Conservation (phyloP, 2,329 filamentous ascomycete species). For the Davidsoniella australis region DNA sequence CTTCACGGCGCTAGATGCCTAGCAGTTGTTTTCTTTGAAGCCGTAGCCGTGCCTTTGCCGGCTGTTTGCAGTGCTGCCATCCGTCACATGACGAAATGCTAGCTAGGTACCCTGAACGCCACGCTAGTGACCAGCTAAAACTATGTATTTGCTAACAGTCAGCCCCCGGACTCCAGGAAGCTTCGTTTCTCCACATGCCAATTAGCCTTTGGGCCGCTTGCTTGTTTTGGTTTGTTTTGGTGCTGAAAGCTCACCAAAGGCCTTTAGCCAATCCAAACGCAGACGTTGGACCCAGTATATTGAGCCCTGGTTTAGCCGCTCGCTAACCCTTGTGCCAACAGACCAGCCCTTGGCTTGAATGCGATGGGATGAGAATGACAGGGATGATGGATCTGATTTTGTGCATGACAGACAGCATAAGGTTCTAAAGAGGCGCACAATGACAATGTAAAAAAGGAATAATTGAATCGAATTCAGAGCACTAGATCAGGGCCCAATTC, state of each 20-base stretch:
- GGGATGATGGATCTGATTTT: too few relatives aligned
- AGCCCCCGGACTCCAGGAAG: conserved; percentile 9
- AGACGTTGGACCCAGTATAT: too few relatives aligned
- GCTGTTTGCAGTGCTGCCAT: neutral
- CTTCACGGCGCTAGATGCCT: neutral
- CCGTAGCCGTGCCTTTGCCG: conserved; percentile 6
- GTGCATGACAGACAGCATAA: too few relatives aligned
- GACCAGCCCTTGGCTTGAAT: neutral
- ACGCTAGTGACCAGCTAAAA: neutral
- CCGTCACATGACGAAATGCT: conserved; percentile 5
- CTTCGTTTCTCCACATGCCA: conserved; percentile 1
- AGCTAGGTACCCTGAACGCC: neutral
- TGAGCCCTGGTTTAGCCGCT: neutral
- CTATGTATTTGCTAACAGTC: neutral
- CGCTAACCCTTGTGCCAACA: neutral
- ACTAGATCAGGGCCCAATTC: too few relatives aligned
- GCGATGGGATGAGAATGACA: too few relatives aligned
- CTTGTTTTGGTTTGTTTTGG: neutral
- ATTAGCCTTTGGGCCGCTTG: conserved; percentile 2
- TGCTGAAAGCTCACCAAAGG: too few relatives aligned
- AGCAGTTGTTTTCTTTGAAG: neutral
- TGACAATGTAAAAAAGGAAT: too few relatives aligned
- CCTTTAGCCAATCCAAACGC: too few relatives aligned
- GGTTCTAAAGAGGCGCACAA: too few relatives aligned
- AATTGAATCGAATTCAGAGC: too few relatives aligned